Percentiles rank a stretch among this genome's conserved stretches.
These are phyloP conservation scores for Durusdinium trenchii DNA, from an alignment of 73 alveolate genomes.

Conservation along the genomic window DNA sequence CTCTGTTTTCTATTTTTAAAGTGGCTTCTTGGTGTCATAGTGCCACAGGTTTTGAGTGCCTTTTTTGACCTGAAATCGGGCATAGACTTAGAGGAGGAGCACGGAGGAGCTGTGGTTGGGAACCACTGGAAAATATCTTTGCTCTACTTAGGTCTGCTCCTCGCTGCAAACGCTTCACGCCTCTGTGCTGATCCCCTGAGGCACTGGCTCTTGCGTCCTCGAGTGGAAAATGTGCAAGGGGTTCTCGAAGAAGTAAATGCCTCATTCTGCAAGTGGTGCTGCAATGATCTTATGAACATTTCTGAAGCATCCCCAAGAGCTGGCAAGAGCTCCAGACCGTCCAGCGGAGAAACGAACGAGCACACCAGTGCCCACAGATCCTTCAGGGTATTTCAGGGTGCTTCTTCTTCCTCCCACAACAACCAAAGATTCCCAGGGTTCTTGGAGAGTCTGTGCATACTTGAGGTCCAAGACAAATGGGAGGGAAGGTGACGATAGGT, in stretches of 20 bases:
- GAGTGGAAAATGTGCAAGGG: slow-evolving; percentile 34
- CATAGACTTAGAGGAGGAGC: too few species aligned
- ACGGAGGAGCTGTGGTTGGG: too few species aligned
- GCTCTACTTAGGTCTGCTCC: neutral
- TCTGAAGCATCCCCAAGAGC: neutral
- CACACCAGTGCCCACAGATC: neutral
- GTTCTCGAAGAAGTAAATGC: slow-evolving; percentile 82
- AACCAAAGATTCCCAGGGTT: neutral
- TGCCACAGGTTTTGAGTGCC: too few species aligned
- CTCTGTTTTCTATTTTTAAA: too few species aligned
- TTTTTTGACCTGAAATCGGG: too few species aligned
- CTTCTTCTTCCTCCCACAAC: neutral
- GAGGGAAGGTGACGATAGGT: neutral
- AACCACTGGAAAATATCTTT: too few species aligned
- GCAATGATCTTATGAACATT: neutral
- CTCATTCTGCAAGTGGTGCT: neutral
- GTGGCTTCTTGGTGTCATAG: too few species aligned
- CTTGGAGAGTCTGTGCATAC: neutral
- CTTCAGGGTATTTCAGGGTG: neutral
- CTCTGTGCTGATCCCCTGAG: neutral
- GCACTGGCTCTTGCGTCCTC: slow-evolving; percentile 2
- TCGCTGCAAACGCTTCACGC: neutral
- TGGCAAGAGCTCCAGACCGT: neutral
- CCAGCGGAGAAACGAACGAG: neutral
- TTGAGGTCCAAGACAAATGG: neutral